Evolutionary conservation across 2,329 filamentous ascomycete genomes (phyloP).

Genomic region (Sordariomycetes sp.): DNA sequence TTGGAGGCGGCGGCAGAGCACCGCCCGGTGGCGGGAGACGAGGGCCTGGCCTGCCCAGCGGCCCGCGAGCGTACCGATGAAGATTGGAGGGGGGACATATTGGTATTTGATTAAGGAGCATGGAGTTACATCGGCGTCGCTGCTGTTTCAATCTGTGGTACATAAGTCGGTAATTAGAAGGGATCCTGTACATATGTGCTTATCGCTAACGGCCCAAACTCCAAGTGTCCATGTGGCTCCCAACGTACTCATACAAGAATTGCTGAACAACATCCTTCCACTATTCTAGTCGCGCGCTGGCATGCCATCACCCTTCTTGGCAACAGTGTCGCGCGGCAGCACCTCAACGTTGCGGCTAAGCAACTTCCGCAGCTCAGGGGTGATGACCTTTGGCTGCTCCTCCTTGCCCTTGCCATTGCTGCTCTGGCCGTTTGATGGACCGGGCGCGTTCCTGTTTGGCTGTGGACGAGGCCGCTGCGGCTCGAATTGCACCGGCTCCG

Average conservation of each 20-base stretch:
- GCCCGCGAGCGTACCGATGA: constrained; percentile 30
- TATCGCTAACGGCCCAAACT: neutral
- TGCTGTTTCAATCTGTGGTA: neutral
- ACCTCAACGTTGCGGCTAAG: constrained; percentile 39
- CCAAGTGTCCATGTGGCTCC: neutral
- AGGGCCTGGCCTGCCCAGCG: constrained; percentile 33
- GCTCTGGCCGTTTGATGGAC: neutral
- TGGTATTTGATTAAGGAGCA: neutral
- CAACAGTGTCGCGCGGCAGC: constrained; percentile 26
- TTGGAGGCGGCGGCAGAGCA: constrained; percentile 25
- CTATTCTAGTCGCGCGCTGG: constrained; percentile 6
- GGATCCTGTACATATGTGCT: neutral
- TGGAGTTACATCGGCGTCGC: neutral
- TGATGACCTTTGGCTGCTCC: constrained; percentile 34
- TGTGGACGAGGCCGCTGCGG: no score
- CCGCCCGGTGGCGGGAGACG: constrained; percentile 23
- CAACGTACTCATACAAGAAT: neutral
- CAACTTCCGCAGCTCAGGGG: constrained; percentile 45
- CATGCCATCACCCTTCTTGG: constrained; percentile 25
- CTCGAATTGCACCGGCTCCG: constrained; percentile 7
- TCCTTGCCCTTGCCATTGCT: constrained; percentile 24
- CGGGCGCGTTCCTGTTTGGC: constrained; percentile 8
- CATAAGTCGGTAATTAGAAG: neutral
- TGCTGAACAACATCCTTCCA: neutral
- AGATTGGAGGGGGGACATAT: neutral